Evolutionary conservation across 768 basidiomycete genomes (phyloP), one percentile per base, ranked within the genome.

Genomic region (Galerina marginata): DNA sequence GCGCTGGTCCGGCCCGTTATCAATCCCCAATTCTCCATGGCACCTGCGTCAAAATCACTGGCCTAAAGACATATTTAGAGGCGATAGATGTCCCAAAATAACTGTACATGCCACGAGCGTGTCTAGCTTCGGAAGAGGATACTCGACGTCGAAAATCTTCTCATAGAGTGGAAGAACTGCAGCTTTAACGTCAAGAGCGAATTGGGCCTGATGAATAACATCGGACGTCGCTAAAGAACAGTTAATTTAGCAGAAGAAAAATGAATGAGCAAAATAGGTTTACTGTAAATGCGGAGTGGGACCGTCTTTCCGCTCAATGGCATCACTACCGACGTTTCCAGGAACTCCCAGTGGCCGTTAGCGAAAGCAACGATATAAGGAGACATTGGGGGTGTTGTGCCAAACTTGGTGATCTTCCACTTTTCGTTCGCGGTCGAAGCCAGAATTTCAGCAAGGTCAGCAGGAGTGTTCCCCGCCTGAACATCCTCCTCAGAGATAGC

Each of bases 21-120:
- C 58, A 96, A 77, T 26, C 92, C 93, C 92, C 92, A 95, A 72
- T 95, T 95, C 74, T 97, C 96, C 95, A 96, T 95, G 4, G 91
- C 90, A 59, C 89, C 85, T 79, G 90, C 89, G 69, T 96, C 95
- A 66, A 97, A 97, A 71, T 97, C 95, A 54, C 84, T 85, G 4
- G 88, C 95, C 83, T 86, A 47, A 7, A 6, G 20, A 33, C 29
- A 36, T 37, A n/a, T 37, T 44, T 14, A 53, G 36, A 23, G 12
- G 20, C 44, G 54, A 6, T 49, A 42, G 37, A 49, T 16, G 9
- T 11, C 23, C 6, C 4, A 40, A 63, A 38, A 42, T 44, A 44
- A 37, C 40, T 15, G 33, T 20, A 74, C 86, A 59, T 71, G 87
- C 89, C 58, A 94, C 92, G 12, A 99, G 81, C 2, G 95, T 96